phyloP scores from a whole-genome alignment of 805 yeast genomes.

The Yarrowia sp. region DNA sequence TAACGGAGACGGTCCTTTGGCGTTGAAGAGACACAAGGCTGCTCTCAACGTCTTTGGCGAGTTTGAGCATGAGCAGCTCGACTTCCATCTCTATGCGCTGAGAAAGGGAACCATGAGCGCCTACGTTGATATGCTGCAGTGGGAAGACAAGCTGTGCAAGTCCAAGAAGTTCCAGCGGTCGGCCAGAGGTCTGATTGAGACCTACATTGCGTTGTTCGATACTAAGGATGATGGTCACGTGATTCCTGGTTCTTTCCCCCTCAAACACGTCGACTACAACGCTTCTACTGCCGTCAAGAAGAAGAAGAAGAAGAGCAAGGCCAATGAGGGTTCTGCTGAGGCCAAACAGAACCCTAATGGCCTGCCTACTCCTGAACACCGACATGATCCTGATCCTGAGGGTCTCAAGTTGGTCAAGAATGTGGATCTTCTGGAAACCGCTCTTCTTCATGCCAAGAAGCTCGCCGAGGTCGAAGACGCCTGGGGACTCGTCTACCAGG shows the following conservation, averaged over 20 bases:
- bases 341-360: conserved; percentile 60
- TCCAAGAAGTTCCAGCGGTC: conserved; percentile 79
- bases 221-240: conserved; percentile 39
- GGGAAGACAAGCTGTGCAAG: conserved; percentile 80
- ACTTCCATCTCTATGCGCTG: conserved; percentile 91
- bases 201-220: conserved; percentile 57
- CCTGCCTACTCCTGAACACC: conserved; percentile 50
- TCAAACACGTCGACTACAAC: conserved; percentile 55
- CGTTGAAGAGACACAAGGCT: conserved; percentile 78
- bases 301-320: conserved; percentile 49
- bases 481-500: conserved; percentile 2
- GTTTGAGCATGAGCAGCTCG: conserved; percentile 84
- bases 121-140: conserved; percentile 73
- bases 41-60: conserved; percentile 71
- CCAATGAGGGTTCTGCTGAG: conserved; percentile 42
- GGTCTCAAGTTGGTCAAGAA: conserved; percentile 52
- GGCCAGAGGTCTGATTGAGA: conserved; percentile 64
- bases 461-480: conserved; percentile 49
- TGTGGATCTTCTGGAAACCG: conserved; percentile 42
- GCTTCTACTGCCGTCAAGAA: conserved; percentile 55
- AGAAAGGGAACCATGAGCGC: conserved; percentile 90
- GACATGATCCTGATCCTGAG: conserved; percentile 55
- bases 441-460: conserved; percentile 54
- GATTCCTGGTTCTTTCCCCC: conserved; percentile 33
- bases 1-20: conserved; percentile 67